Base-by-base conservation (phyloP, 1,284 basidiomycete species). In the Trichosporon faecale region DNA sequence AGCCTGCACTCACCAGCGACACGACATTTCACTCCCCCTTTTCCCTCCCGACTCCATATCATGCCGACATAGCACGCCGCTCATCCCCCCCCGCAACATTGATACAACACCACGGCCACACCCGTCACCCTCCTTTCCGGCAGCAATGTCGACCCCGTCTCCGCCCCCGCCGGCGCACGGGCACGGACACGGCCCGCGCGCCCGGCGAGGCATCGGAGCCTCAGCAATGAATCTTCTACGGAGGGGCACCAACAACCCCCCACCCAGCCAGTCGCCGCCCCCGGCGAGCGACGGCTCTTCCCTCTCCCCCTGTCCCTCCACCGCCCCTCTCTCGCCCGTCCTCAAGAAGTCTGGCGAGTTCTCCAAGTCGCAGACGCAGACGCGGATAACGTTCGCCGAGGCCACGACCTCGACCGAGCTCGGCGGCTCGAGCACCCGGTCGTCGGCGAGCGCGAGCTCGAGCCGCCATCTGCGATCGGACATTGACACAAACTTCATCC, bases 381-480 rank as follows among this genome's bases (percentile, higher is more conserved):
- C 57, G 29, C 57, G 57, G 57, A 31, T 61, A 31, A 33, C 57
- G 14, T 61, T 61, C 57, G 57, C 57, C 14, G 27, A 29, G 57
- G 16, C 29, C 29, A 61, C 27, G 1, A 31, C 27, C 57, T 12
- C 57, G 27, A n/a, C 27, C 12, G 27, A 29, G 11, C 21, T 61
- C 16, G 29, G 57, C 27, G 29, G 57, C 57, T 61, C 57, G 57
- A 61, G 57, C 57, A n/a, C 29, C 16, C 16, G n/a, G 57, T 61
- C 57, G 23, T 61, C 57, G 11, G 18, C 57, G 29, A 61, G 27
- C 27, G 18, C 57, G 18, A 61, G 27, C 57, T 61, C 57, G 57
- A 61, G 57, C 57, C 57, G 57, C 57, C 57, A 61, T 31, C 57
- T 61, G 29, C 57, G 57, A n/a, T 61, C 57, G 8, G 57, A 31